phyloP scores from a whole-genome alignment of 2,329 filamentous ascomycete species.

The Fusarium secorum region DNA sequence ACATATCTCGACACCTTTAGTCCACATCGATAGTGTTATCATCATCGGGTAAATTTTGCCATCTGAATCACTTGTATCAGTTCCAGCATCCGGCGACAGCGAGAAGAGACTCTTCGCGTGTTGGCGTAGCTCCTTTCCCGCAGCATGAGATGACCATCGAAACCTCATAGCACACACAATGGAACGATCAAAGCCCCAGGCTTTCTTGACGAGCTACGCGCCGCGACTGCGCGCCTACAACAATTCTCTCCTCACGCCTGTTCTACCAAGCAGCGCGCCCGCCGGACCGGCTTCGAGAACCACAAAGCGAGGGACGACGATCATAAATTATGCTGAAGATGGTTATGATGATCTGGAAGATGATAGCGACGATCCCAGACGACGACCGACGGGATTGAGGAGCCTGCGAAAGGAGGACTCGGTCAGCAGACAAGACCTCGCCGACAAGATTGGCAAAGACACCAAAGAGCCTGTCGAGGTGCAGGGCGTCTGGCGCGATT shows the following conservation, averaged over 20 bases:
- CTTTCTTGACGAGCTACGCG: conserved; percentile 90
- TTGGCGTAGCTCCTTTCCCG: conserved; percentile 33
- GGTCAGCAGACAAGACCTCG: conserved; percentile 66
- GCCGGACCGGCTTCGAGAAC: conserved; percentile 76
- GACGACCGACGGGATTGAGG: conserved; percentile 83
- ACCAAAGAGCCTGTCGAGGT: conserved; percentile 79
- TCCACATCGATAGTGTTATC: background rate
- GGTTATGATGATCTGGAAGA: conserved; percentile 83
- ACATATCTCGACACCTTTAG: conserved; percentile 6
- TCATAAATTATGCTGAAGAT: conserved; percentile 98
- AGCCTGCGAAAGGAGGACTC: conserved; percentile 81
- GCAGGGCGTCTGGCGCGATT: conserved; percentile 92
- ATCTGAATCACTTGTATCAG: background rate
- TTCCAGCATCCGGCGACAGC: conserved; percentile 1
- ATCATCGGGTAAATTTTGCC: conserved; percentile 4
- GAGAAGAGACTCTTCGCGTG: conserved; percentile 32
- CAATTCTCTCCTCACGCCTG: conserved; percentile 88
- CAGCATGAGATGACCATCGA: conserved; percentile 45
- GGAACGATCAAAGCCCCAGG: conserved; percentile 72
- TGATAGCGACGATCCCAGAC: conserved; percentile 77
- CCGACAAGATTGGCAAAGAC: conserved; percentile 85
- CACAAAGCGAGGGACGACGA: conserved; percentile 96
- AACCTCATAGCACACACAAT: conserved; percentile 48
- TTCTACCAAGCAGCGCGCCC: conserved; percentile 75
- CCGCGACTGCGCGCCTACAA: conserved; percentile 88